Evolutionary conservation across 371 early-diverging fungal species (phyloP).

Genomic region (Apophysomyces trapeziformis): DNA sequence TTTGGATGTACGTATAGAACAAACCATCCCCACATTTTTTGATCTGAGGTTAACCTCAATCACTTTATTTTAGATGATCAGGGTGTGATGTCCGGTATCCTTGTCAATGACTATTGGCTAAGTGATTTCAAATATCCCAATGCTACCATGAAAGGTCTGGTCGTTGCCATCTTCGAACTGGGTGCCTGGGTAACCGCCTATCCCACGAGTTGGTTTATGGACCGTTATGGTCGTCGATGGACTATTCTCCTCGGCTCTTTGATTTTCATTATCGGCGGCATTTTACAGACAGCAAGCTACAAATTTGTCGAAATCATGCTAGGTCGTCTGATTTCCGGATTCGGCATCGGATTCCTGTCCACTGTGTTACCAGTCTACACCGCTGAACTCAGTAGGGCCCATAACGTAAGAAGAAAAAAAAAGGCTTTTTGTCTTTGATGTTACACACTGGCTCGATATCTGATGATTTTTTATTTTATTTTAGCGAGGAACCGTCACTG

Average conservation of each 20-base stretch:
- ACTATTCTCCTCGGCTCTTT: slow-evolving; percentile 50
- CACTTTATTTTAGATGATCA: slow-evolving; percentile 32
- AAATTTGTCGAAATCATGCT: slow-evolving; percentile 34
- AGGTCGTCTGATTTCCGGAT: slow-evolving; percentile 54
- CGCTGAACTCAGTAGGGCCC: slow-evolving; percentile 53
- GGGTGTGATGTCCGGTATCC: slow-evolving; percentile 44
- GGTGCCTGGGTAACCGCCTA: slow-evolving; percentile 49
- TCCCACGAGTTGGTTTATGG: slow-evolving; percentile 42
- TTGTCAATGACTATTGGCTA: slow-evolving; percentile 44
- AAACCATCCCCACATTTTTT: background rate
- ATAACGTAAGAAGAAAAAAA: slow-evolving; percentile 31
- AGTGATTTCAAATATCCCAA: slow-evolving; percentile 28
- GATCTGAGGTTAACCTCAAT: background rate
- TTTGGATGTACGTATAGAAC: slow-evolving; percentile 43
- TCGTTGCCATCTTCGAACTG: slow-evolving; percentile 46
- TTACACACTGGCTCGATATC: too few species aligned
- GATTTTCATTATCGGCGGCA: slow-evolving; percentile 54
- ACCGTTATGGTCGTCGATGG: slow-evolving; percentile 46
- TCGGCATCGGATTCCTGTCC: slow-evolving; percentile 53
- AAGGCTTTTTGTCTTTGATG: too few species aligned
- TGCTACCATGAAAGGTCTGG: slow-evolving; percentile 42
- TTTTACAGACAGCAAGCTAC: slow-evolving; percentile 40
- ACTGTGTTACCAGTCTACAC: slow-evolving; percentile 55
- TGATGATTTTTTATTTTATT: too few species aligned
- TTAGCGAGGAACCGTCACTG: slow-evolving; percentile 43